Base-by-base conservation (phyloP, 768 basidiomycete genomes). In the Imleria badia region DNA sequence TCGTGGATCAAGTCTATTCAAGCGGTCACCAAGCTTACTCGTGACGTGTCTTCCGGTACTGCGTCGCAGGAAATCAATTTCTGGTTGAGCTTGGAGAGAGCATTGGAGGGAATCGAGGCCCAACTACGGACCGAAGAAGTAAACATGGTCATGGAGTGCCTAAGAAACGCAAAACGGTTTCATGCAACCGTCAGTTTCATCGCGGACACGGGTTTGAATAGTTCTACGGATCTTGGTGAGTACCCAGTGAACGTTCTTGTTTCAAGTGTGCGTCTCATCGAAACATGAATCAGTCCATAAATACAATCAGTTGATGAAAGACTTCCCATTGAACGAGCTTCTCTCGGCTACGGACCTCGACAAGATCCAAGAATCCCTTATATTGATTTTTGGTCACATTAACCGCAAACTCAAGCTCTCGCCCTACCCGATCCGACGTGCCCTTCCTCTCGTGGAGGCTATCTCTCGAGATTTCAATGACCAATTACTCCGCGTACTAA, bases 61-160 rank as follows among this genome's bases (percentile, higher is more conserved):
- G 96, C 97, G 3, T 95, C 93, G 0, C 97, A 99, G 66, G 97
- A 98, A 70, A 94, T 99, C 77, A 98, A 98, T 72, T 98, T 99
- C 66, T 98, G 97, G 97, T 77, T 98, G 22, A 91, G 88, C 69
- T 80, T 99, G 70, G 97, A 99, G 69, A 79, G 91, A 41, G 94
- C 94, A 7, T 72, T 99, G 59, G 97, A 98, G 65, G 89, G 84
- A 0, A 98, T 98, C 65, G 95, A 98, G 66, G 76, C 84, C 0
- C 97, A 99, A 66, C 77, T 99, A 55, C 80, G 87, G 59, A 92
- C 91, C 57, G 95, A 98, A 45, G 91, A 94, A 66, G 92, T 99
- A 43, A 84, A 83, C 54, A 87, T 93, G 84, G 89, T 92, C 46
- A 90, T 93, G 84, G 95, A 96, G 61, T 91, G 93, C 64, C 75